phyloP scores from a whole-genome alignment of 495 filamentous ascomycete species.

The Xylaria sp. region DNA sequence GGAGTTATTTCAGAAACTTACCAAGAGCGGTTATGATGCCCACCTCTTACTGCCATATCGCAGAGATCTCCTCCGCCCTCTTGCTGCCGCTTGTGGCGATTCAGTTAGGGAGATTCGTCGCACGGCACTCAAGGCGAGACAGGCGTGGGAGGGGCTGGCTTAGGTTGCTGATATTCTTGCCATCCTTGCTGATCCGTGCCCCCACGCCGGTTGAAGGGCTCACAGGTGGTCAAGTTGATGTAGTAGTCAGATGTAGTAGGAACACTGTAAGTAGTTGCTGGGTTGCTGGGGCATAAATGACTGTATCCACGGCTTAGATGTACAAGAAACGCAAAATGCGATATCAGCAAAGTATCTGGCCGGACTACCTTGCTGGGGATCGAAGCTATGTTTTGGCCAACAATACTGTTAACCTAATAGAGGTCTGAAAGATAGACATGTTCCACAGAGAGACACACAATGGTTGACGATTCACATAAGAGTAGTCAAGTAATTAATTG shows the following conservation, averaged over 20 bases:
- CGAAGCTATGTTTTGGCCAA: not conserved
- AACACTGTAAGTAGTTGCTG: not conserved
- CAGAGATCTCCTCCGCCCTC: conserved; percentile 45
- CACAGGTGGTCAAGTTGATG: not conserved
- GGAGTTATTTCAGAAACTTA: conserved; percentile 47
- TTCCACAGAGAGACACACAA: not conserved
- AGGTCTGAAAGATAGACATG: not conserved
- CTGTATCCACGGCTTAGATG: not conserved
- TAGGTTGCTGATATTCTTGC: not conserved
- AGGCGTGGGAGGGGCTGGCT: conserved; percentile 47
- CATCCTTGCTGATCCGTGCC: not conserved
- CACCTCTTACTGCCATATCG: conserved; percentile 45
- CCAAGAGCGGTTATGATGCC: conserved; percentile 46
- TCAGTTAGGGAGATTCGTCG: conserved; percentile 51
- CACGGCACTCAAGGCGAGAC: conserved; percentile 49
- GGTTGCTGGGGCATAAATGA: not conserved
- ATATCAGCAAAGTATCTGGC: not conserved
- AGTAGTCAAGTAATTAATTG: not conserved
- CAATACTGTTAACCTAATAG: not conserved
- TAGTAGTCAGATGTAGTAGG: not conserved
- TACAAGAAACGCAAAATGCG: not conserved
- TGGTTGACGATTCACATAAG: not conserved
- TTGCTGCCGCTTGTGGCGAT: conserved; percentile 53
- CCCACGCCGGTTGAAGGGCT: not conserved
- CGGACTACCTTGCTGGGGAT: not conserved